Base-by-base conservation (phyloP, 2,329 filamentous ascomycete genomes). In the Penicillium polonicum region DNA sequence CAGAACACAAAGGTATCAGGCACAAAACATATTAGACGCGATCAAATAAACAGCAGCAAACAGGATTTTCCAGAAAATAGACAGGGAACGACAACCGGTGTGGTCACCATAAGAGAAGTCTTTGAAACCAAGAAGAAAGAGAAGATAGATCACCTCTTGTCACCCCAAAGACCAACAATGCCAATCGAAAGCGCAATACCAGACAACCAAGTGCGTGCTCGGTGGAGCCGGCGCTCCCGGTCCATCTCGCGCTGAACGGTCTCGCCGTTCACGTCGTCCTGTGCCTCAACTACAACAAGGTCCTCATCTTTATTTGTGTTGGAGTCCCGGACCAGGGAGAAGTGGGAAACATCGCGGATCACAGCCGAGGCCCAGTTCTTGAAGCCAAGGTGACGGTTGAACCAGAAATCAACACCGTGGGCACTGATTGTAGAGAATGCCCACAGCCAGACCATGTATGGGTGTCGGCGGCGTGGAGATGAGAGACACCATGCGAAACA, bases 361-460 rank as follows among this genome's bases (percentile, higher is more conserved):
- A 70, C 50, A 33, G 63, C 68, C 52, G 69, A 57, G 17, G 60
- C 35, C 74, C 74, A 74, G 36, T 65, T 63, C 57, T 68, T 66
- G 48, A 78, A 74, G 29, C 85, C 80, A 43, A 82, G 80, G 25
- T 89, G 77, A 10, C 89, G 83, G 75, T 91, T 88, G 75, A 89
- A 90, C 80, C 85, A 90, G 45, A 85, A 83, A 72, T 91, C 88
- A 79, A 90, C 83, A 60, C 80, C 80, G 59, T 74, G 72, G 38
- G 75, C 62, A 67, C 74, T 71, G 29, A 78, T 60, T 15, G 79
- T 76, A 1, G 79, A 72, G 57, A 92, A 82, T 27, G 91, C 76
- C 3, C 87, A 86, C 15, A 91, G 91, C 86, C 94, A 97, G 58
- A 97, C 76, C 27, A 97, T 86, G 73, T 96, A 97, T 0, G 93